Conservation (phyloP, 306 rosid species). For the Medicago truncatula region MtrunA17r5.0-ANR NC_053043.1:49380001-49380500, state of each 20-base stretch:
- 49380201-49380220: background rate
- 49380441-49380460: constrained; percentile 26
- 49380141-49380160: background rate
- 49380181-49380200: background rate
- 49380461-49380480: constrained; percentile 76
- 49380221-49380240: background rate
- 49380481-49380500: constrained; percentile 45
- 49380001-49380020: background rate
- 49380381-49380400: constrained; percentile 29
- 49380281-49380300: constrained; percentile 21
- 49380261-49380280: constrained; percentile 34
- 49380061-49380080: background rate
- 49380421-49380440: constrained; percentile 22
- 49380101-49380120: background rate
- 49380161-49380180: constrained; percentile 4
- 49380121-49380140: background rate
- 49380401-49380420: constrained; percentile 18
- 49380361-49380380: constrained; percentile 31
- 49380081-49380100: background rate
- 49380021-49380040: background rate
- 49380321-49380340: constrained; percentile 13
- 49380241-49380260: background rate
- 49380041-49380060: background rate
- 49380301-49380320: constrained; percentile 17
- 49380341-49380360: constrained; percentile 23